Evolutionary conservation across 2,329 filamentous ascomycete genomes (phyloP).

Genomic region (Sporothrix inflata): DNA sequence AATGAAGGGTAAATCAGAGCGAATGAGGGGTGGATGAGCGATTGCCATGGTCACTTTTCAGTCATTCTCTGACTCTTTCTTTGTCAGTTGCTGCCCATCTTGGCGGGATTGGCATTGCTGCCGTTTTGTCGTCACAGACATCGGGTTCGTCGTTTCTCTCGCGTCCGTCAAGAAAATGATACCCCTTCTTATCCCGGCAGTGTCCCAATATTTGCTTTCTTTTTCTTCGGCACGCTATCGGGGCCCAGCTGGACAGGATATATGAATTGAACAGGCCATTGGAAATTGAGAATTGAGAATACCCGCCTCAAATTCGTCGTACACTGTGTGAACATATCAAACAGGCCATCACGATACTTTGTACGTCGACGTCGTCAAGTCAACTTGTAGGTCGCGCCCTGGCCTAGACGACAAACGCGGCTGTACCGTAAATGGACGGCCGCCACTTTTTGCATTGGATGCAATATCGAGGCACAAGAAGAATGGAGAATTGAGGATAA

Average conservation of each 20-base stretch:
- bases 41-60: background rate
- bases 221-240: background rate
- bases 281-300: background rate
- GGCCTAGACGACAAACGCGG: background rate
- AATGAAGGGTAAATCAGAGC: too few species aligned
- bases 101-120: background rate
- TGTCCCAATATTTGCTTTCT: too few species aligned
- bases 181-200: too few species aligned
- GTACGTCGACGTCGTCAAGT: too few species aligned
- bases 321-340: background rate
- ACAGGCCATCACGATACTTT: background rate
- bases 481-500: background rate
- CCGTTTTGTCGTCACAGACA: background rate
- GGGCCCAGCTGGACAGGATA: background rate
- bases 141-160: too few species aligned
- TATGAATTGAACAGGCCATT: background rate
- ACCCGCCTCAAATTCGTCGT: background rate
- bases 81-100: background rate
- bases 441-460: background rate
- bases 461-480: slow-evolving; percentile 8
- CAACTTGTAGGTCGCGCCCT: background rate
- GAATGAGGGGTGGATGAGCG: background rate
- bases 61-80: background rate
- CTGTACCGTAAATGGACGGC: background rate
- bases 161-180: too few species aligned